These are phyloP conservation scores for Nothopassalora personata DNA, from an alignment of 2,329 filamentous ascomycete species.

Conservation along the genomic window DNA sequence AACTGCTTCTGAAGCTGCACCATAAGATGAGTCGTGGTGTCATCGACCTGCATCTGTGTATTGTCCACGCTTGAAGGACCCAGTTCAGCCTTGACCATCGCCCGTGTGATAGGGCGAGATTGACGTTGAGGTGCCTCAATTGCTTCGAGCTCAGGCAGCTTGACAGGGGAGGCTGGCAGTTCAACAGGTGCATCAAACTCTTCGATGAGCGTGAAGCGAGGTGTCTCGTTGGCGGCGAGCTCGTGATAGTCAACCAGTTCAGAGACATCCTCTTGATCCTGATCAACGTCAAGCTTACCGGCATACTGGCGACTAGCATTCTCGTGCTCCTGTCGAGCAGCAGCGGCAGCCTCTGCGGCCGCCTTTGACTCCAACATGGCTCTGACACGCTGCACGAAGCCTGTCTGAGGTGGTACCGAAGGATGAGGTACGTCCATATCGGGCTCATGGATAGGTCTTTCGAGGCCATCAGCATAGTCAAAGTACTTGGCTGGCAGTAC, in stretches of 20 bases:
- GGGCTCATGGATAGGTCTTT: slow-evolving; percentile 32
- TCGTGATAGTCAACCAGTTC: slow-evolving; percentile 27
- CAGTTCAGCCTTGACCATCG: slow-evolving; percentile 33
- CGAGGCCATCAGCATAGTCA: slow-evolving; percentile 30
- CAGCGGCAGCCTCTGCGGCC: slow-evolving; percentile 25
- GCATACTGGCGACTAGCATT: slow-evolving; percentile 13
- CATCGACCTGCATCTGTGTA: slow-evolving; percentile 17
- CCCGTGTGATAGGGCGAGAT: slow-evolving; percentile 31
- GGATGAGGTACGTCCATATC: slow-evolving; percentile 30
- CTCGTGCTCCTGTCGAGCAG: slow-evolving; percentile 14
- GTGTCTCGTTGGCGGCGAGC: slow-evolving; percentile 29
- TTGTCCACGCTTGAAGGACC: slow-evolving; percentile 25
- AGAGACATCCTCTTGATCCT: slow-evolving; percentile 19
- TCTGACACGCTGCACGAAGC: slow-evolving; percentile 40
- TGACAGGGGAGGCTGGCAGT: slow-evolving; percentile 32
- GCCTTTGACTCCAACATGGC: slow-evolving; percentile 39
- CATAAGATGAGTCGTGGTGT: slow-evolving; percentile 16
- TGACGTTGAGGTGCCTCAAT: slow-evolving; percentile 19
- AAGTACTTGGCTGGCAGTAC: slow-evolving; percentile 33
- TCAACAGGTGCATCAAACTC: slow-evolving; percentile 32
- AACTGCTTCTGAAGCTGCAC: slow-evolving; percentile 11
- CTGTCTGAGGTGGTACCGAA: slow-evolving; percentile 31
- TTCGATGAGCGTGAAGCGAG: slow-evolving; percentile 30
- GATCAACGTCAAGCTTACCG: slow-evolving; percentile 15
- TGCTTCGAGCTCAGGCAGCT: slow-evolving; percentile 27